Evolutionary conservation across 192 early-diverging fungal species (phyloP), one percentile per base, ranked within the genome.

Genomic region (Rhizoclosmatium sp.): DNA sequence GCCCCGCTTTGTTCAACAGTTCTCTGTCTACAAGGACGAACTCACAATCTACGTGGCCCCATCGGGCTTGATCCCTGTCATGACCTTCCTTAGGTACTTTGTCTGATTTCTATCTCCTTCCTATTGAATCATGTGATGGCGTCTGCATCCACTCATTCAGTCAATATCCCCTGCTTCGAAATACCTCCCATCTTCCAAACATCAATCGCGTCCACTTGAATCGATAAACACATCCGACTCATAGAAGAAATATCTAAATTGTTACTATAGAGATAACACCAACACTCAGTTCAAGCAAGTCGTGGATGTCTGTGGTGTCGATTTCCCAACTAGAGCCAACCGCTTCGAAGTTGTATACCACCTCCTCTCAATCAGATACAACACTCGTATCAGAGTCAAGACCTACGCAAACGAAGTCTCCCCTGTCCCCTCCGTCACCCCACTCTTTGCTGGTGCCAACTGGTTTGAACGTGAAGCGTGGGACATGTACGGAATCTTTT

Each of bases 401-500:
- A 99, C 98, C 21, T 98, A 98, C 79, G 92, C 94, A 14, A 94
- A 92, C 71, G 98, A 99, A 84, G 89, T 90, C 41, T 90, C 92
- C 21, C 93, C 97, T 14, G 96, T 99, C 7, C 97, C 97, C 5
- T 97, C 95, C 2, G 82, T 94, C 47, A 92, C 93, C 4, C 87
- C 90, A 59, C 65, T 98, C 21, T 96, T 89, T 86, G 90, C 85
- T 71, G 89, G 92, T 48, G 97, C 96, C 58, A 98, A 97, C 85
- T 99, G 98, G 98, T 93, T 95, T 74, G 98, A 99, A 86, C 94
- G 98, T 83, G 98, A 99, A 84, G 94, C 92, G 31, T 99, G 93
- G 86, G 98, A 99, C 79, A 99, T 99, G 98, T 99, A 92, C 80
- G 98, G 98, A 68, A 91, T 99, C 59, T 96, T 96, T 85, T 99